Evolutionary conservation across 176 grass and related monocot species (phyloP).

Genomic region (Zizania latifolia): DNA sequence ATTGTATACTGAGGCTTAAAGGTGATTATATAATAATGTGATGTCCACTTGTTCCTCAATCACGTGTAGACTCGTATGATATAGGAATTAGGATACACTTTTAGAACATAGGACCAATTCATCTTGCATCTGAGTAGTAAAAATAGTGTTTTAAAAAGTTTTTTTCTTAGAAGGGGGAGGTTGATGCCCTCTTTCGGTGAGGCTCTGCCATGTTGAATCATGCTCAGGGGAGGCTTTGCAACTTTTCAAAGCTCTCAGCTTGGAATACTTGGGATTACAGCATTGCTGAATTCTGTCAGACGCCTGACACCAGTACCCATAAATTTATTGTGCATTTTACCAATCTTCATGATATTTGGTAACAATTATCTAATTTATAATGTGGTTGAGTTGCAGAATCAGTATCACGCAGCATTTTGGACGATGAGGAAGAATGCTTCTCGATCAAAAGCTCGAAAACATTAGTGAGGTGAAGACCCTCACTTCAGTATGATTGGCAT

Average conservation of each 20-base stretch:
- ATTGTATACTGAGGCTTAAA: neutral
- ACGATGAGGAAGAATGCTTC: slow-evolving; percentile 71
- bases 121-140: neutral
- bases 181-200: neutral
- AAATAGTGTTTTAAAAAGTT: neutral
- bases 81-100: neutral
- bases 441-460: slow-evolving; percentile 27
- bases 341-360: neutral
- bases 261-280: neutral
- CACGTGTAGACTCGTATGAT: neutral
- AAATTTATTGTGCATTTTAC: slow-evolving; percentile 12
- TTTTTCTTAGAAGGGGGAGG: neutral
- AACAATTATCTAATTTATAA: slow-evolving; percentile 11
- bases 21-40: neutral
- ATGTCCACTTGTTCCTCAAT: neutral
- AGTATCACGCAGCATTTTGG: slow-evolving; percentile 71
- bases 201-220: neutral
- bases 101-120: neutral
- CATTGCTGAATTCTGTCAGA: slow-evolving; percentile 10
- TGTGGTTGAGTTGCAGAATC: slow-evolving; percentile 55
- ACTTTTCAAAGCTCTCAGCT: neutral
- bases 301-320: neutral
- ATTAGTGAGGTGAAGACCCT: neutral
- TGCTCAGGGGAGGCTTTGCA: neutral
- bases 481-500: neutral